These are phyloP conservation scores for Aureobasidium melanogenum DNA, from an alignment of 2,329 filamentous ascomycete species.

Conservation along the genomic window DNA sequence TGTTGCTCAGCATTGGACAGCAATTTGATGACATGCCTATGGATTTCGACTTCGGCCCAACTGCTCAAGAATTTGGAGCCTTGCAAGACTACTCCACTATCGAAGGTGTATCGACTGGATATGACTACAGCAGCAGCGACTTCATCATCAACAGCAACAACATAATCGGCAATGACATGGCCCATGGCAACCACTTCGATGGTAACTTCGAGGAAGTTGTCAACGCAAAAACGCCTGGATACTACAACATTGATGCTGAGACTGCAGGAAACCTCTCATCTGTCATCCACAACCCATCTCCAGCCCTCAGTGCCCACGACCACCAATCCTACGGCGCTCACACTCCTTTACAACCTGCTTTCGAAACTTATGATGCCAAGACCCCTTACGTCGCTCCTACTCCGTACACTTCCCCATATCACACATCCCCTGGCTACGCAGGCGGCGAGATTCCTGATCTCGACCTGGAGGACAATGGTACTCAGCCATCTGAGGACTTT, in stretches of 20 bases:
- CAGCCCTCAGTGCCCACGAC: neutral
- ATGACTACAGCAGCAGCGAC: neutral
- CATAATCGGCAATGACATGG: neutral
- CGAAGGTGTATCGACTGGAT: neutral
- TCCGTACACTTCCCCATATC: neutral
- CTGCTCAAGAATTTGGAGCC: neutral
- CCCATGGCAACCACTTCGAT: neutral
- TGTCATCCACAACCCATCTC: neutral
- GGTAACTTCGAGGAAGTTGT: neutral
- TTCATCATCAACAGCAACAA: neutral
- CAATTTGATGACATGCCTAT: neutral
- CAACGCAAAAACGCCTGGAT: neutral
- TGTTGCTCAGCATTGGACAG: neutral
- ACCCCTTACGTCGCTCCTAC: neutral
- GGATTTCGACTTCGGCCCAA: neutral
- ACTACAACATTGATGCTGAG: neutral
- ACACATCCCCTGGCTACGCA: neutral
- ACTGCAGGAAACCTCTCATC: neutral
- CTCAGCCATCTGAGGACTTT: neutral
- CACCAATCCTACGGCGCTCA: neutral
- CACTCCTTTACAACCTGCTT: neutral
- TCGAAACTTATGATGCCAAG: neutral
- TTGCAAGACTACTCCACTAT: neutral
- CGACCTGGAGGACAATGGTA: neutral
- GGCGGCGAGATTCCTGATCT: neutral